These are phyloP conservation scores for Ampelomyces quisqualis DNA, from an alignment of 2,329 filamentous ascomycete species.

Conservation along the genomic window DNA sequence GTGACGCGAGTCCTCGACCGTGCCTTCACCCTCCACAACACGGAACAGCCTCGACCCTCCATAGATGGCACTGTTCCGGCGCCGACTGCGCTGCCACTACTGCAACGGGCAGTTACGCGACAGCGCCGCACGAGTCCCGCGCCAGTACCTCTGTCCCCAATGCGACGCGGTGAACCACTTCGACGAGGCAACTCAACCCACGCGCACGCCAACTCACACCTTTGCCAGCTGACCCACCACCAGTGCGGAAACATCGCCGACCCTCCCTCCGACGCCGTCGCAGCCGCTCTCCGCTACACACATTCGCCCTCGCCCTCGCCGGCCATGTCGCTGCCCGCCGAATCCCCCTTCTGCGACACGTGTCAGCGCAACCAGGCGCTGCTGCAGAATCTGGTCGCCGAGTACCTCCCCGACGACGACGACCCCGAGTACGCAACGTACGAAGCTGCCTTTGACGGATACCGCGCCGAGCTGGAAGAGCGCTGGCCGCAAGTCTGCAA, in stretches of 20 bases:
- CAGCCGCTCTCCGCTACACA: constrained; percentile 30
- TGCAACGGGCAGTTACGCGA: constrained; percentile 33
- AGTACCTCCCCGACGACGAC: constrained; percentile 69
- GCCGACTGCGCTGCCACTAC: constrained; percentile 40
- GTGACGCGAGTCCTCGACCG: too few relatives aligned
- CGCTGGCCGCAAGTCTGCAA: constrained; percentile 88
- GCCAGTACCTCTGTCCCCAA: constrained; percentile 46
- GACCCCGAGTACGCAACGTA: constrained; percentile 70
- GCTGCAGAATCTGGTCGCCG: constrained; percentile 71
- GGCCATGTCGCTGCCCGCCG: constrained; percentile 25
- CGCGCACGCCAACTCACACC: too few relatives aligned
- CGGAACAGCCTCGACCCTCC: constrained; percentile 10
- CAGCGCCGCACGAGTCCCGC: constrained; percentile 22
- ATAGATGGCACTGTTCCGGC: constrained; percentile 38
- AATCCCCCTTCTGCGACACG: constrained; percentile 65
- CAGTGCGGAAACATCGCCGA: constrained; percentile 89
- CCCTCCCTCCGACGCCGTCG: constrained; percentile 62
- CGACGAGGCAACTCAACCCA: constrained; percentile 73
- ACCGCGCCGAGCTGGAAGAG: constrained; percentile 70
- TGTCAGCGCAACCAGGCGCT: constrained; percentile 90
- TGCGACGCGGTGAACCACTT: constrained; percentile 90
- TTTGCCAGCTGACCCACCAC: constrained; percentile 19
- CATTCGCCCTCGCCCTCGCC: constrained; percentile 31
- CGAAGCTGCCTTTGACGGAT: constrained; percentile 68
- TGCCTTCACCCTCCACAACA: too few relatives aligned